phyloP scores from a whole-genome alignment of 495 filamentous ascomycete species.

The Aspergillus sparsus region DNA sequence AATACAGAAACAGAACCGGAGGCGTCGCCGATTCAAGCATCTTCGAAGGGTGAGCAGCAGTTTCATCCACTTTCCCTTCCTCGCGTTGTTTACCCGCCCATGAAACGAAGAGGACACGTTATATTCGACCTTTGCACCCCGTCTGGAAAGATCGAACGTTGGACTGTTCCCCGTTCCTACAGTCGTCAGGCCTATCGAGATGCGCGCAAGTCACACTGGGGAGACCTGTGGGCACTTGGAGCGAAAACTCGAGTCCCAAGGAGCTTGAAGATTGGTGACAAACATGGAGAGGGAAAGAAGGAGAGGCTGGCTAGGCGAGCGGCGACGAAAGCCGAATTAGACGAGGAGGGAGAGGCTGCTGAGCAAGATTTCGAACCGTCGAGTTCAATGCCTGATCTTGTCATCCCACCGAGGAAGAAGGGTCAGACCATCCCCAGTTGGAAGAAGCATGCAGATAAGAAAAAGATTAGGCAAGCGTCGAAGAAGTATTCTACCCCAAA shows the following conservation, averaged over 20 bases:
- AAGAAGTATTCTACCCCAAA: constrained; percentile 38
- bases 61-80: constrained; percentile 72
- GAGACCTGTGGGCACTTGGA: constrained; percentile 93
- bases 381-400: constrained; percentile 41
- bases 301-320: constrained; percentile 43
- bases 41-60: constrained; percentile 8
- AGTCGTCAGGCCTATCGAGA: constrained; percentile 82
- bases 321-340: constrained; percentile 32
- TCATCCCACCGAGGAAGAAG: constrained; percentile 35
- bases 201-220: constrained; percentile 87
- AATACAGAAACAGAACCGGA: constrained; percentile 3
- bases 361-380: constrained; percentile 16
- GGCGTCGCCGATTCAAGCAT: constrained; percentile 8
- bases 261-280: constrained; percentile 61
- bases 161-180: constrained; percentile 83
- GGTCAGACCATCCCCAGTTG: constrained; percentile 48
- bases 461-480: constrained; percentile 41
- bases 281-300: constrained; percentile 58
- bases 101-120: constrained; percentile 87
- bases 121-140: constrained; percentile 91
- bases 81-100: constrained; percentile 70
- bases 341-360: constrained; percentile 31
- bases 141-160: constrained; percentile 82
- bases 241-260: constrained; percentile 77
- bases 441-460: constrained; percentile 49